Evolutionary conservation across 352 stramenopile species (phyloP).

Genomic region (Phytopythium montanum): DNA sequence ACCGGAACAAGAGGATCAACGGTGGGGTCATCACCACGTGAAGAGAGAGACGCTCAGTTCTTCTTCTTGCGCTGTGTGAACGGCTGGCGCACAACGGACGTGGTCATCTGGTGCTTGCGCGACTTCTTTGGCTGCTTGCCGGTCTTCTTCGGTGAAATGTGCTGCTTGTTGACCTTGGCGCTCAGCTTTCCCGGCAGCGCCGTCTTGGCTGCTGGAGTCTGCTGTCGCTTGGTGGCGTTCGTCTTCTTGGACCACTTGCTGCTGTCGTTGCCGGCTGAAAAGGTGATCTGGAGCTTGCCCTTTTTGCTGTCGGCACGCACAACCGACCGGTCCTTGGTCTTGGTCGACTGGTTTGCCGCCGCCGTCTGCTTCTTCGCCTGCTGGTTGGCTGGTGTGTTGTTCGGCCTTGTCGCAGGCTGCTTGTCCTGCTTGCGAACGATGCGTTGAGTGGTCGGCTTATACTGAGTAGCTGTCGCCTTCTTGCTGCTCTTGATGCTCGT

Average conservation of each 20-base stretch:
- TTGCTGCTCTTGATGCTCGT: not conserved
- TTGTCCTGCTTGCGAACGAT: constrained; percentile 2
- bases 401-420: not conserved
- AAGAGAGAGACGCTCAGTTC: constrained; percentile 13
- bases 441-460: not conserved
- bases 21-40: not conserved
- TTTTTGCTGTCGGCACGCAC: constrained; percentile 30
- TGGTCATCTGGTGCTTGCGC: constrained; percentile 13
- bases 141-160: constrained; percentile 24
- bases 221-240: constrained; percentile 13
- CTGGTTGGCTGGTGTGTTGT: not conserved
- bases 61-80: constrained; percentile 37
- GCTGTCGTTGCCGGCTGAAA: constrained; percentile 10
- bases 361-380: constrained; percentile 1
- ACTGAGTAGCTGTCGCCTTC: not conserved
- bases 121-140: constrained; percentile 33
- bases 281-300: constrained; percentile 34
- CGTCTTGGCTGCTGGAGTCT: constrained; percentile 7
- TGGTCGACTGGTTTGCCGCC: constrained; percentile 1
- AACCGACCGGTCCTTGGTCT: constrained; percentile 17
- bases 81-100: constrained; percentile 41
- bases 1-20: not conserved
- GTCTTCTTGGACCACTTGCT: not conserved
- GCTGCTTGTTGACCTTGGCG: constrained; percentile 21
- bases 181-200: constrained; percentile 32